Percentiles rank a stretch among this genome's conserved stretches.
phyloP scores from a whole-genome alignment of 1,284 basidiomycete genomes.

The Cryptococcus deneoformans region DNA sequence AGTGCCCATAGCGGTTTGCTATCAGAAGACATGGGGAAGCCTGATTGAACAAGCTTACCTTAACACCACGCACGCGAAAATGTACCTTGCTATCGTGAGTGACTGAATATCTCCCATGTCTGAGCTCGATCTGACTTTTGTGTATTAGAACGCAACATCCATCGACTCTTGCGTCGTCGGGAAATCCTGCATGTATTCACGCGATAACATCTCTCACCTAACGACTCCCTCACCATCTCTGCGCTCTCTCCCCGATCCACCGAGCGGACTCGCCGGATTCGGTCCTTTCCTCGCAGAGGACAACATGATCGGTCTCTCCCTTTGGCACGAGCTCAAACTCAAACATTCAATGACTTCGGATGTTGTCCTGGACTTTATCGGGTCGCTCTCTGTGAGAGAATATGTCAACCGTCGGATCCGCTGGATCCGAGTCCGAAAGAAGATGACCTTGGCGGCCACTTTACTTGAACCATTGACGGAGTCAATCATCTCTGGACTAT shows the following conservation, averaged over 20 bases:
- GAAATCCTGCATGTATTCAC: slow-evolving; percentile 92
- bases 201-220: slow-evolving; percentile 61
- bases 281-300: slow-evolving; percentile 88
- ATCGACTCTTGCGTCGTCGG: slow-evolving; percentile 96
- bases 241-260: slow-evolving; percentile 24
- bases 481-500: slow-evolving; percentile 64
- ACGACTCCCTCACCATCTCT: slow-evolving; percentile 40
- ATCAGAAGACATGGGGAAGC: slow-evolving; percentile 67
- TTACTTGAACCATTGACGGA: slow-evolving; percentile 87
- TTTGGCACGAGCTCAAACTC: slow-evolving; percentile 87
- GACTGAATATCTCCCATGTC: not conserved
- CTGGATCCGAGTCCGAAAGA: slow-evolving; percentile 92
- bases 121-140: not conserved
- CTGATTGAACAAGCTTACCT: slow-evolving; percentile 90
- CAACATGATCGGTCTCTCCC: slow-evolving; percentile 84
- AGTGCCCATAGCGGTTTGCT: slow-evolving; percentile 82
- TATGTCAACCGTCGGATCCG: slow-evolving; percentile 83
- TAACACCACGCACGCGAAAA: slow-evolving; percentile 97
- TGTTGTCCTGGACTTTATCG: slow-evolving; percentile 82
- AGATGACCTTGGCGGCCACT: slow-evolving; percentile 81
- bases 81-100: slow-evolving; percentile 86
- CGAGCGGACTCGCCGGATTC: slow-evolving; percentile 66
- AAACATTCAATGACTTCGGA: slow-evolving; percentile 85
- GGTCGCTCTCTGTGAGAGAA: slow-evolving; percentile 72
- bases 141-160: slow-evolving; percentile 55